Evolutionary conservation across 2,329 filamentous ascomycete genomes (phyloP).

Genomic region (Thermothelomyces thermophilus): DNA sequence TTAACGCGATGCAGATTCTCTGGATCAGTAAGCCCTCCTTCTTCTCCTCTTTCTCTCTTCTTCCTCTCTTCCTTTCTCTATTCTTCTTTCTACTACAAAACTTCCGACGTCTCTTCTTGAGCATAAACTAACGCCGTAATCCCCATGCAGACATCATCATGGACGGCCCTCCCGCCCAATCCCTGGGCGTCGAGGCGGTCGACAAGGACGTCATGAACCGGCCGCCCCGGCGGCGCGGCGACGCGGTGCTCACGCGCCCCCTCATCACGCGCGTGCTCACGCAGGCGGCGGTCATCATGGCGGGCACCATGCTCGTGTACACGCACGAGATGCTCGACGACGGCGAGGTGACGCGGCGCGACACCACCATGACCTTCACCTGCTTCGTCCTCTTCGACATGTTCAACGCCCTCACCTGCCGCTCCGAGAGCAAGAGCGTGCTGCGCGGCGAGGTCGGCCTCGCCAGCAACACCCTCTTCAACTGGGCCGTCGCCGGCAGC

Average conservation of each 20-base stretch:
- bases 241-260: slow-evolving; percentile 80
- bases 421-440: slow-evolving; percentile 83
- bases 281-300: slow-evolving; percentile 82
- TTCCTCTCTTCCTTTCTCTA: no score
- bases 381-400: slow-evolving; percentile 99
- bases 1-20: slow-evolving; percentile 99
- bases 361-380: slow-evolving; percentile 99
- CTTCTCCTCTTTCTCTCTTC: neutral
- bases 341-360: slow-evolving; percentile 76
- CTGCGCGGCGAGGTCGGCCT: slow-evolving; percentile 78
- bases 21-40: slow-evolving; percentile 79
- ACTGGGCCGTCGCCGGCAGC: slow-evolving; percentile 85
- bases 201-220: slow-evolving; percentile 91
- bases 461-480: slow-evolving; percentile 88
- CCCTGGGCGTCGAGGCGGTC: slow-evolving; percentile 89
- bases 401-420: slow-evolving; percentile 95
- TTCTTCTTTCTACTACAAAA: no score
- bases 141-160: slow-evolving; percentile 85
- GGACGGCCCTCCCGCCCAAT: slow-evolving; percentile 97
- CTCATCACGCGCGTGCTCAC: slow-evolving; percentile 81
- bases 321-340: slow-evolving; percentile 83
- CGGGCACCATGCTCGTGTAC: slow-evolving; percentile 87
- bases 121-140: neutral
- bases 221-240: slow-evolving; percentile 77
- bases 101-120: no score